Evolutionary conservation across 225 moss, liverwort and hornwort species (phyloP).

Genomic region (Polytrichum formosum): DNA sequence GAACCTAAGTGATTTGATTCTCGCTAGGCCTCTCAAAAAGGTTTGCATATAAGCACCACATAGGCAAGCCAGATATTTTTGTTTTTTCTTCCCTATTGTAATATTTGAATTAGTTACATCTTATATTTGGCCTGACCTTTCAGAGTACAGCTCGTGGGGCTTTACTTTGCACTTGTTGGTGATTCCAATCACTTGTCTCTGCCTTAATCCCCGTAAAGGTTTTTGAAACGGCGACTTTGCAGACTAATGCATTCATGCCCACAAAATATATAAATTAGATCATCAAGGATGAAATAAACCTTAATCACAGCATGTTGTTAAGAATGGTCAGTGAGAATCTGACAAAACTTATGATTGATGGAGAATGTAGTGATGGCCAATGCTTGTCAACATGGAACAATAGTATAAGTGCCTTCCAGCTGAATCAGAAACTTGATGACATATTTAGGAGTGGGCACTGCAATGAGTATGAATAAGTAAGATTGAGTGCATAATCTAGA

Average conservation of each 20-base stretch:
- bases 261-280: neutral
- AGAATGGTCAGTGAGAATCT: no score
- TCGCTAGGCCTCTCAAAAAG: no score
- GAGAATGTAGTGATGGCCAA: neutral
- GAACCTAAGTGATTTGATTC: no score
- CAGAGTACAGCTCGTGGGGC: constrained; percentile 9
- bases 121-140: constrained; percentile 9
- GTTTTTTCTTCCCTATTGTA: no score
- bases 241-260: constrained; percentile 5
- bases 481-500: no score
- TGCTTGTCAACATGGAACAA: neutral
- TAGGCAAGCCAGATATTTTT: no score
- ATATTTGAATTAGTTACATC: no score
- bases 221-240: constrained; percentile 2
- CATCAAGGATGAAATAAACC: neutral
- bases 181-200: constrained; percentile 35
- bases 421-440: neutral
- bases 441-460: no score
- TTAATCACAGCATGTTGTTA: no score
- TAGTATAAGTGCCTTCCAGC: neutral
- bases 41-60: no score
- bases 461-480: no score
- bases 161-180: constrained; percentile 26
- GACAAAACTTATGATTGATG: neutral
- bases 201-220: constrained; percentile 3